Evolutionary conservation across 352 stramenopile genomes (phyloP).

Genomic region (Pythium periplocum): DNA sequence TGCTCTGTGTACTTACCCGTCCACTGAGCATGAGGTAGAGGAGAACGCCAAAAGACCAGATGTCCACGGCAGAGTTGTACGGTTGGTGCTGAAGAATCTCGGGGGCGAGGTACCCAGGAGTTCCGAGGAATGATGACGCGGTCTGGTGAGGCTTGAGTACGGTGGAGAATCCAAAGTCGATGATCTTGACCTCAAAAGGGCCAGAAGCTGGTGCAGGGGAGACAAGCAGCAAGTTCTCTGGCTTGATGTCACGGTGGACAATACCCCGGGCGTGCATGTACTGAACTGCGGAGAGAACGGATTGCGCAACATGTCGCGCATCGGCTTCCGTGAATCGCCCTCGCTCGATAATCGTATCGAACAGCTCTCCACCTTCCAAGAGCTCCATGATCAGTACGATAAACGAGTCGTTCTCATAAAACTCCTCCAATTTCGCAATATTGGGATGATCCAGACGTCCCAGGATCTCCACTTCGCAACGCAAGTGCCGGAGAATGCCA

Average conservation of each 20-base stretch:
- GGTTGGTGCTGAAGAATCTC: slow-evolving; percentile 96
- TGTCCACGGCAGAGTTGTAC: slow-evolving; percentile 95
- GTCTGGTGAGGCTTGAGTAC: slow-evolving; percentile 56
- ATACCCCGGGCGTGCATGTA: slow-evolving; percentile 72
- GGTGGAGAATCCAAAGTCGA: slow-evolving; percentile 98
- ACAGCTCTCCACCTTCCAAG: slow-evolving; percentile 74
- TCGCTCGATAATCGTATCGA: slow-evolving; percentile 72
- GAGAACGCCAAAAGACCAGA: slow-evolving; percentile 96
- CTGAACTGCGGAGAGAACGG: slow-evolving; percentile 61
- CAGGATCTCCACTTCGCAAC: slow-evolving; percentile 65
- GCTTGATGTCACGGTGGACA: slow-evolving; percentile 71
- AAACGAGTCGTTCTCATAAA: background rate
- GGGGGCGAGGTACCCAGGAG: slow-evolving; percentile 93
- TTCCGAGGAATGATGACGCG: slow-evolving; percentile 75
- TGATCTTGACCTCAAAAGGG: slow-evolving; percentile 92
- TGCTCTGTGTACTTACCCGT: slow-evolving; percentile 53
- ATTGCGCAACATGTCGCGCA: slow-evolving; percentile 39
- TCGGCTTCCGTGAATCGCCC: slow-evolving; percentile 53
- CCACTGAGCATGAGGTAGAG: slow-evolving; percentile 96
- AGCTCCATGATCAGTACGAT: slow-evolving; percentile 51
- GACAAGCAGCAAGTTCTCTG: slow-evolving; percentile 68
- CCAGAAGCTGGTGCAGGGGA: slow-evolving; percentile 21
- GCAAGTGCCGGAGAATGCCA: slow-evolving; percentile 52
- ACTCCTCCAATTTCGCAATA: background rate
- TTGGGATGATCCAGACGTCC: slow-evolving; percentile 44